Percentiles rank a stretch among this genome's conserved stretches.
Evolutionary conservation across 1,284 basidiomycete species (phyloP).

Genomic region (Ceratobasidium sp.): DNA sequence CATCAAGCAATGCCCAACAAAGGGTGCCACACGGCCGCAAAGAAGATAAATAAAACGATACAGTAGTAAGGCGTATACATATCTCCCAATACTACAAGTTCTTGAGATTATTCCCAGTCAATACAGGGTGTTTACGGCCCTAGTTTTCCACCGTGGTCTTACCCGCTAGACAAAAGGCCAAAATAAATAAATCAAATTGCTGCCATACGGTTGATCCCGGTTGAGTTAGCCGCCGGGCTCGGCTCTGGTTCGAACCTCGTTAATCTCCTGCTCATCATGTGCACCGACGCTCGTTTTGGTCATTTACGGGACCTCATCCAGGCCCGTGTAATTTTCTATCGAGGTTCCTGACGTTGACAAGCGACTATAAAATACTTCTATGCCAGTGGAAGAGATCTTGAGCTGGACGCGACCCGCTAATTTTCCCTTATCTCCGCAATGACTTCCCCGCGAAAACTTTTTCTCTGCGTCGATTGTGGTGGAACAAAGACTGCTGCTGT

Average conservation of each 20-base stretch:
- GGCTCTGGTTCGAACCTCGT: conserved; percentile 27
- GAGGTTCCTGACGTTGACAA: background rate
- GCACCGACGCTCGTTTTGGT: conserved; percentile 2
- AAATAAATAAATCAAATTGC: background rate
- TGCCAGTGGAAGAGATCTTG: background rate
- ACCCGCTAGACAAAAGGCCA: background rate
- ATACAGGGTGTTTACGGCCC: background rate
- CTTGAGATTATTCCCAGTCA: no score
- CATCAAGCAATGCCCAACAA: no score
- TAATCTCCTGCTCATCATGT: conserved; percentile 15
- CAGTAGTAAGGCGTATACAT: no score
- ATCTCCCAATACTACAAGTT: no score
- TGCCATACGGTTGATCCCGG: background rate
- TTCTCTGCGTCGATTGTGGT: conserved; percentile 82
- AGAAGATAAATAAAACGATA: no score
- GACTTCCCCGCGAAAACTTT: conserved; percentile 54
- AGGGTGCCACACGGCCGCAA: no score
- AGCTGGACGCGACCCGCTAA: background rate
- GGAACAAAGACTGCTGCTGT: conserved; percentile 82
- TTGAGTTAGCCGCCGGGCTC: conserved; percentile 21
- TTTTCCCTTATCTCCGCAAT: background rate
- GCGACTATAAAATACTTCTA: background rate
- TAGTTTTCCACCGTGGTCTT: no score
- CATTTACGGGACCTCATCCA: background rate
- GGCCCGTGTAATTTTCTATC: background rate